These are phyloP conservation scores for Beauveria brongniartii DNA, from an alignment of 2,329 filamentous ascomycete genomes.

Conservation along the genomic window DNA sequence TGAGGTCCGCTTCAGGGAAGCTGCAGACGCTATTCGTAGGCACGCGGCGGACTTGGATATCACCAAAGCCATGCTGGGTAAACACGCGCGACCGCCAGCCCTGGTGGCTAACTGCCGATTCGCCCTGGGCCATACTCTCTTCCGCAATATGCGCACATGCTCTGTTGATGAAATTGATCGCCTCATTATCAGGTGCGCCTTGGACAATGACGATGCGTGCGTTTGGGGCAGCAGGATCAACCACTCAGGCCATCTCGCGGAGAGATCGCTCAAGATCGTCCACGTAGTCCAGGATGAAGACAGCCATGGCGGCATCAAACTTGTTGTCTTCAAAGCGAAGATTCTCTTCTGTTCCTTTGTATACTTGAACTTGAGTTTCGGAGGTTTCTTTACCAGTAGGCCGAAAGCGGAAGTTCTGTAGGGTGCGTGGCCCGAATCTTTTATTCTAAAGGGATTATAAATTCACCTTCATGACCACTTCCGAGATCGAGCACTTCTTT, in stretches of 20 bases:
- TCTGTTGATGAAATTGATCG: constrained; percentile 5
- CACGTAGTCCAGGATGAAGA: constrained; percentile 9
- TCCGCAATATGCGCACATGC: not conserved
- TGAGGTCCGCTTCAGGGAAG: not conserved
- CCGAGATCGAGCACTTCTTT: not conserved
- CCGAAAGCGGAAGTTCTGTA: not conserved
- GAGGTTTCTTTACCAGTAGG: not conserved
- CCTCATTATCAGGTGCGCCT: constrained; percentile 11
- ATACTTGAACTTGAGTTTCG: not conserved
- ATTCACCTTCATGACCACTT: not conserved
- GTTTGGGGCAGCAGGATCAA: not conserved
- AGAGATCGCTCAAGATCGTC: constrained; percentile 8
- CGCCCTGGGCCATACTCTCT: not conserved
- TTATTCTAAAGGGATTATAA: too few relatives aligned
- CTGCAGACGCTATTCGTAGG: not conserved
- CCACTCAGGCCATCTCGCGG: constrained; percentile 6
- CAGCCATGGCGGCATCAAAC: constrained; percentile 9
- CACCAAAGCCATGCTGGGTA: not conserved
- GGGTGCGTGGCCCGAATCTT: not conserved
- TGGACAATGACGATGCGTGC: constrained; percentile 11
- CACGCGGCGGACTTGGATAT: not conserved
- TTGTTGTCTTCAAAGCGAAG: not conserved
- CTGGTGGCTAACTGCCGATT: not conserved
- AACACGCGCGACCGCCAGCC: not conserved
- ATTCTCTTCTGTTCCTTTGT: not conserved